Conservation (phyloP, 2,329 filamentous ascomycete species). For the Neofusicoccum cordaticola region DNA sequence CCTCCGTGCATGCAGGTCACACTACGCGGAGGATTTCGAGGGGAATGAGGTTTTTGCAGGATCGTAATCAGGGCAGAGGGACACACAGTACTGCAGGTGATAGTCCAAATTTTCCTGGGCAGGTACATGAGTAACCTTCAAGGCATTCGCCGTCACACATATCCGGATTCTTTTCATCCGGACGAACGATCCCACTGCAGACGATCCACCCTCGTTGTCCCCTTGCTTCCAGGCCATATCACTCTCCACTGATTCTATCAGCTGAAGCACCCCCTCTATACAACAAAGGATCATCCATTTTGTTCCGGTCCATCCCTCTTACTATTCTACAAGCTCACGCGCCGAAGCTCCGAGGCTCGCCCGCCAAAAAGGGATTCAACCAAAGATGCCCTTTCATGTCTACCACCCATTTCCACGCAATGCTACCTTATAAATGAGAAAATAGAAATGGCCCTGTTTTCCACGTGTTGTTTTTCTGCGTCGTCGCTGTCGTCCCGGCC, state of each 20-base stretch:
- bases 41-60: too few species aligned
- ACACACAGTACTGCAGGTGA: too few species aligned
- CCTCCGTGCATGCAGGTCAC: not conserved
- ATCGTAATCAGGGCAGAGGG: too few species aligned
- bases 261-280: not conserved
- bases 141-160: too few species aligned
- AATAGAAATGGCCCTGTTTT: not conserved
- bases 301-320: not conserved
- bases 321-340: constrained; percentile 9
- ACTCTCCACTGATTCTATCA: too few species aligned
- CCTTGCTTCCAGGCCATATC: too few species aligned
- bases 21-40: not conserved
- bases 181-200: too few species aligned
- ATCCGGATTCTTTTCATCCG: too few species aligned
- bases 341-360: constrained; percentile 3
- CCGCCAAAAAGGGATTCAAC: not conserved
- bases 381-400: not conserved
- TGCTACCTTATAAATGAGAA: constrained; percentile 4
- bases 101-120: too few species aligned
- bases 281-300: not conserved
- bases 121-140: too few species aligned
- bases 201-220: too few species aligned
- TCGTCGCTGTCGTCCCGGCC: not conserved
- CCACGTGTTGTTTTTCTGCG: not conserved
- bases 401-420: constrained; percentile 12